These are phyloP conservation scores for Glycine latifolia DNA, from an alignment of 306 rosid species.

Conservation along the genomic window DNA sequence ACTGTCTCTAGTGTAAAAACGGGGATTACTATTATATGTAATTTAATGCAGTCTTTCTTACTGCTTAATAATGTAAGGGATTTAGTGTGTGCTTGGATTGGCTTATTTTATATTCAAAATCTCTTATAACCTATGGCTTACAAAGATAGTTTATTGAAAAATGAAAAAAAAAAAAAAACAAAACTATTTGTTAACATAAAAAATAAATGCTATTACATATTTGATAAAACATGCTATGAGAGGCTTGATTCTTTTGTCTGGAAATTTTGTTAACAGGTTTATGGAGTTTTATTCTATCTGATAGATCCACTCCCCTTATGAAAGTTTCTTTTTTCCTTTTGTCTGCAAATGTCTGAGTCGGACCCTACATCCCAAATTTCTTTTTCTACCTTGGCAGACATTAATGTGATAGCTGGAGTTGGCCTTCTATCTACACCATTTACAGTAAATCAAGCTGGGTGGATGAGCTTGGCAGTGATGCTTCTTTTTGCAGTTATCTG, in stretches of 20 bases:
- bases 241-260: conserved; percentile 7
- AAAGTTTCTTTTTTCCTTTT: not conserved
- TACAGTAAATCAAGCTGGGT: conserved; percentile 75
- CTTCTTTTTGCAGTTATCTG: conserved; percentile 66
- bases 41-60: not conserved
- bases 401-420: conserved; percentile 78
- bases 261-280: not conserved
- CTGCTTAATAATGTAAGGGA: not conserved
- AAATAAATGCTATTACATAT: not conserved
- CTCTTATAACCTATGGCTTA: not conserved
- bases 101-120: not conserved
- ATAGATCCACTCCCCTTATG: not conserved
- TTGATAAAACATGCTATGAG: not conserved
- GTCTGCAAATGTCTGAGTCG: not conserved
- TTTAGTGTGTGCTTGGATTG: not conserved
- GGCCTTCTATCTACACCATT: conserved; percentile 78
- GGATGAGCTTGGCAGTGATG: conserved; percentile 70
- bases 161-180: too few species aligned
- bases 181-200: not conserved
- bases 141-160: not conserved
- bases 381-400: conserved; percentile 49
- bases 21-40: not conserved
- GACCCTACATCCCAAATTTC: not conserved
- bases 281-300: not conserved
- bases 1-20: not conserved